Conservation (phyloP, 192 early-diverging fungal genomes). For the Geranomyces variabilis region DNA sequence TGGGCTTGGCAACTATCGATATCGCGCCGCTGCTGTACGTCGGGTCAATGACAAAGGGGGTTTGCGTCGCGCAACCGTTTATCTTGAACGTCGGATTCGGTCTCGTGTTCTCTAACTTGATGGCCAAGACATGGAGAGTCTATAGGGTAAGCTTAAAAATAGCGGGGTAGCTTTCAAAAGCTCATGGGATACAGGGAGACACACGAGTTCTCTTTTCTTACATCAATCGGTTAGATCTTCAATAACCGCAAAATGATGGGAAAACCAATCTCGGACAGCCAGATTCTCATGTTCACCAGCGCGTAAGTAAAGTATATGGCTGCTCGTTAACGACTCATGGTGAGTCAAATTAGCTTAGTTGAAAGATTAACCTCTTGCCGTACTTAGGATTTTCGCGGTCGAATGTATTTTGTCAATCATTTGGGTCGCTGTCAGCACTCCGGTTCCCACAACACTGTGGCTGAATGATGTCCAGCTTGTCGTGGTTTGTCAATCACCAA, state of each 20-base stretch:
- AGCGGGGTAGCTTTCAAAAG: too few species aligned
- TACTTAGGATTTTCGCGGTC: neutral
- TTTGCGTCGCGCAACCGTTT: conserved; percentile 6
- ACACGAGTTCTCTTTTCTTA: neutral
- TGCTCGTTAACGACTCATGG: too few species aligned
- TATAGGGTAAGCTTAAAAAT: neutral
- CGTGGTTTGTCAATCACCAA: conserved; percentile 6
- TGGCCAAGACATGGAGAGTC: conserved; percentile 13
- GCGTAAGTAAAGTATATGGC: conserved; percentile 1
- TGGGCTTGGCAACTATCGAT: neutral
- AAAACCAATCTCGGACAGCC: conserved; percentile 4
- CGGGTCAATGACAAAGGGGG: neutral
- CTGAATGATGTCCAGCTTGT: neutral
- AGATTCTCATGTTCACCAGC: conserved; percentile 1
- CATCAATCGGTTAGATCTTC: conserved; percentile 8
- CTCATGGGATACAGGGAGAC: too few species aligned
- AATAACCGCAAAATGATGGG: conserved; percentile 15
- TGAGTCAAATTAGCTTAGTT: too few species aligned
- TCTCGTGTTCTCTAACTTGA: conserved; percentile 11
- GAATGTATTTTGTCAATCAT: conserved; percentile 12
- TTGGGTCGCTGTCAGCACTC: conserved; percentile 7
- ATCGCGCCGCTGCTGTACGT: conserved; percentile 16
- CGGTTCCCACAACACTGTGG: neutral
- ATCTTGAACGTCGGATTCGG: conserved; percentile 17
- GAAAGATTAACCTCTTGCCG: neutral